phyloP scores from a whole-genome alignment of 2,329 filamentous ascomycete species.

The Monilinia polystroma region DNA sequence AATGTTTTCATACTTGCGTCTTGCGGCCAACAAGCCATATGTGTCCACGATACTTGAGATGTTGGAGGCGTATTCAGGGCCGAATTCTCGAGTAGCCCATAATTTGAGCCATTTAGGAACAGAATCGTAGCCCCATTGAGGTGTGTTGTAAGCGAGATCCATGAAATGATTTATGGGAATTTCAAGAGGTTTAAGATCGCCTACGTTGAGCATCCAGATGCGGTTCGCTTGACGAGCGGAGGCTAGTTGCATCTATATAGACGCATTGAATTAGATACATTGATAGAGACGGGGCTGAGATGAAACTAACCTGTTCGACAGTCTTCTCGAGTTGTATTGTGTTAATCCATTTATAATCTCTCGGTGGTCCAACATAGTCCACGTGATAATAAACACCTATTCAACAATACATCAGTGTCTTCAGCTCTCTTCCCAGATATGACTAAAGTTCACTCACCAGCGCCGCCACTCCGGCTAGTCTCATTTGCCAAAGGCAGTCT shows the following conservation, averaged over 20 bases:
- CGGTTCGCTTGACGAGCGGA: slow-evolving; percentile 52
- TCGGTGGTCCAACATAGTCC: slow-evolving; percentile 51
- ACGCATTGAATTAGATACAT: neutral
- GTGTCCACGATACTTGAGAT: slow-evolving; percentile 54
- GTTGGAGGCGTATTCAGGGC: slow-evolving; percentile 46
- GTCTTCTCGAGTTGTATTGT: slow-evolving; percentile 65
- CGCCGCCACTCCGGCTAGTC: slow-evolving; percentile 57
- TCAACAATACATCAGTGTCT: neutral
- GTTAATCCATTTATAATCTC: slow-evolving; percentile 61
- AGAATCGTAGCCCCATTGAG: slow-evolving; percentile 55
- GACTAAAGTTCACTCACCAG: slow-evolving; percentile 45
- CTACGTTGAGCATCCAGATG: slow-evolving; percentile 64
- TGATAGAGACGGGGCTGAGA: too few species aligned
- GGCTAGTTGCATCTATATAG: slow-evolving; percentile 57
- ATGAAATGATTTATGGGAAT: slow-evolving; percentile 67
- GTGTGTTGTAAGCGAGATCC: slow-evolving; percentile 65
- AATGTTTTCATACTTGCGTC: slow-evolving; percentile 62
- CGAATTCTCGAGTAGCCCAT: slow-evolving; percentile 60
- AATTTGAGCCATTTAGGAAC: slow-evolving; percentile 55
- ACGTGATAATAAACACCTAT: slow-evolving; percentile 59
- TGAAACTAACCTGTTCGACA: slow-evolving; percentile 50
- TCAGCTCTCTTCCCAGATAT: neutral
- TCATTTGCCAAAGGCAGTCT: slow-evolving; percentile 61
- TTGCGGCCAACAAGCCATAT: slow-evolving; percentile 56
- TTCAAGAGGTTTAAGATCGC: slow-evolving; percentile 61